Conservation (phyloP, 495 filamentous ascomycete genomes). For the Pseudevernia furfuracea region DNA sequence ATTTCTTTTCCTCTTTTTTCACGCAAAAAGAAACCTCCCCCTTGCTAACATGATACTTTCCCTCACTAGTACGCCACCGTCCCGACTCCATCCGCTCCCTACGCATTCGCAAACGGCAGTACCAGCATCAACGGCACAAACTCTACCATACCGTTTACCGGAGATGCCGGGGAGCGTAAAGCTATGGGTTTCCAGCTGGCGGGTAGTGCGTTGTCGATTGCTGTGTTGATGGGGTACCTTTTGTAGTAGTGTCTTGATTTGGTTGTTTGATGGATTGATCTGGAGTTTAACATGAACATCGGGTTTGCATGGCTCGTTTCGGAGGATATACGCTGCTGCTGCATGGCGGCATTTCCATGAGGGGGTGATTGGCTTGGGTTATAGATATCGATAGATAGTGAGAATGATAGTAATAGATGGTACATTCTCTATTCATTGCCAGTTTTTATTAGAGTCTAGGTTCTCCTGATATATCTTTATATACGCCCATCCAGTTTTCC, state of each 20-base stretch:
- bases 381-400: background rate
- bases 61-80: background rate
- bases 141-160: constrained; percentile 15
- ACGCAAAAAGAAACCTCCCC: background rate
- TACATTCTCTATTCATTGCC: background rate
- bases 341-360: background rate
- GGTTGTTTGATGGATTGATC: background rate
- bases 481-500: background rate
- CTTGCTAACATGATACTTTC: background rate
- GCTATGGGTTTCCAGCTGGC: background rate
- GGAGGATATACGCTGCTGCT: background rate
- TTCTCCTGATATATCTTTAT: background rate
- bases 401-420: background rate
- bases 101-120: constrained; percentile 8
- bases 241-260: background rate
- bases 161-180: background rate
- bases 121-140: constrained; percentile 11
- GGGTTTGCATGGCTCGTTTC: background rate
- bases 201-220: background rate
- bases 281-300: background rate
- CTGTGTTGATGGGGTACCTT: background rate
- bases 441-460: background rate
- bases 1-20: background rate
- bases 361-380: background rate
- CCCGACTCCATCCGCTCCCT: background rate